These are phyloP conservation scores for Magnusiomyces fungicola DNA, from an alignment of 1,139 yeast genomes.

Conservation along the genomic window DNA sequence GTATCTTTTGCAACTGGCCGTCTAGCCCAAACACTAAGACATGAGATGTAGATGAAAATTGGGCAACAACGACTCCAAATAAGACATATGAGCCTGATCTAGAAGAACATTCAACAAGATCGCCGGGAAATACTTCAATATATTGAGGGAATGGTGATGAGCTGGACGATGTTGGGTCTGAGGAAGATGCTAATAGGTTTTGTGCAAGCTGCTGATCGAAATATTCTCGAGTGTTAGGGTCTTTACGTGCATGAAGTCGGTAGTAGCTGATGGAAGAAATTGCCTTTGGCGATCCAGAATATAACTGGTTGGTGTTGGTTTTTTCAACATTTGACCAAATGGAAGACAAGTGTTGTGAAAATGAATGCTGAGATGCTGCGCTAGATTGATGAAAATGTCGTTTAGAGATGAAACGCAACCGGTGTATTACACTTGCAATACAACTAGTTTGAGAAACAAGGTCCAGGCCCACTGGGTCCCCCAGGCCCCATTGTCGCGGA, in stretches of 20 bases:
- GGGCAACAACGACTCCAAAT: conserved; percentile 3
- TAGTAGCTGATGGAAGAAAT: background rate
- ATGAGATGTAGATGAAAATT: background rate
- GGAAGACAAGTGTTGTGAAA: background rate
- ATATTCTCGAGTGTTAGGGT: background rate
- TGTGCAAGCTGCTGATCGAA: background rate
- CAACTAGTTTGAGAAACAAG: background rate
- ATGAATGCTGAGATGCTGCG: background rate
- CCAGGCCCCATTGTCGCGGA: background rate
- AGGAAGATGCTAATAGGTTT: background rate
- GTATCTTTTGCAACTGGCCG: background rate
- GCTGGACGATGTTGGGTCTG: background rate
- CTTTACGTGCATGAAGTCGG: background rate
- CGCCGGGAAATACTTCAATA: conserved; percentile 1
- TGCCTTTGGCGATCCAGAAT: background rate
- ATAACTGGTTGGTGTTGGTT: background rate
- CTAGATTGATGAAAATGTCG: background rate
- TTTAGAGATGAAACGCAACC: background rate
- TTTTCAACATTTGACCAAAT: background rate
- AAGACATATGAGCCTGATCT: background rate
- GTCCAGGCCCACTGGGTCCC: background rate
- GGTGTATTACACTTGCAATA: background rate
- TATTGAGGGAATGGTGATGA: background rate
- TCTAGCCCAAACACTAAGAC: background rate
- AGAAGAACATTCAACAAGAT: conserved; percentile 5